Evolutionary conservation across 306 rosid genomes (phyloP).

Genomic region (Astragalus glycyphyllos): DNA sequence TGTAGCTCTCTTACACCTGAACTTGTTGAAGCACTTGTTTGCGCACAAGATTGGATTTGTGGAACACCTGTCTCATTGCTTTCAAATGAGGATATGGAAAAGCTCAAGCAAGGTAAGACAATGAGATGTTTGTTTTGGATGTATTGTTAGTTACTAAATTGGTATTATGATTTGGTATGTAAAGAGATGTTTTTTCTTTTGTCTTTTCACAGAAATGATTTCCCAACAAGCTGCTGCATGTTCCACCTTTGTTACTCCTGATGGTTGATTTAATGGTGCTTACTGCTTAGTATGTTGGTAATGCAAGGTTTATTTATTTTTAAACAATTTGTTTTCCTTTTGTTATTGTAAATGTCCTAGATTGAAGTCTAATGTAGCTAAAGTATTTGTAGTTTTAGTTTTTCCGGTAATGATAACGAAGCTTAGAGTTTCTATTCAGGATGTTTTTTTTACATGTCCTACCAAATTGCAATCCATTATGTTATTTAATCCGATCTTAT

Average conservation of each 20-base stretch:
- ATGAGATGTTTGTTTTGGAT: slow-evolving; percentile 7
- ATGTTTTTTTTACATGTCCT: no score
- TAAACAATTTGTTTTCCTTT: not conserved
- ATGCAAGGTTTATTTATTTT: not conserved
- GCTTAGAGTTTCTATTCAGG: not conserved
- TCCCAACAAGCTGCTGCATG: not conserved
- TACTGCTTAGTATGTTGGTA: not conserved
- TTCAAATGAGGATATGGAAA: not conserved
- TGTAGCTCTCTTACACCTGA: slow-evolving; percentile 11
- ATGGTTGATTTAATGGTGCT: not conserved
- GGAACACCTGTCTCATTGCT: slow-evolving; percentile 2
- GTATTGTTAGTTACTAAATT: not conserved
- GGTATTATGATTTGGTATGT: not conserved
- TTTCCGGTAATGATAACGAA: slow-evolving; percentile 2
- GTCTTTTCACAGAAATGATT: slow-evolving; percentile 7
- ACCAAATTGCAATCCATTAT: not conserved
- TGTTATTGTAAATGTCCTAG: not conserved
- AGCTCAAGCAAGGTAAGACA: slow-evolving; percentile 18
- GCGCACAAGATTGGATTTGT: slow-evolving; percentile 19
- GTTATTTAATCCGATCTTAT: no score
- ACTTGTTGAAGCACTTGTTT: slow-evolving; percentile 9
- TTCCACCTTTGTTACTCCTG: no score
- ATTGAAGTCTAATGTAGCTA: not conserved
- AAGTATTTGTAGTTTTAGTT: not conserved
- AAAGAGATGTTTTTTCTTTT: not conserved